phyloP scores from a whole-genome alignment of 345 rosid genomes.

The Brassica juncea region DNA sequence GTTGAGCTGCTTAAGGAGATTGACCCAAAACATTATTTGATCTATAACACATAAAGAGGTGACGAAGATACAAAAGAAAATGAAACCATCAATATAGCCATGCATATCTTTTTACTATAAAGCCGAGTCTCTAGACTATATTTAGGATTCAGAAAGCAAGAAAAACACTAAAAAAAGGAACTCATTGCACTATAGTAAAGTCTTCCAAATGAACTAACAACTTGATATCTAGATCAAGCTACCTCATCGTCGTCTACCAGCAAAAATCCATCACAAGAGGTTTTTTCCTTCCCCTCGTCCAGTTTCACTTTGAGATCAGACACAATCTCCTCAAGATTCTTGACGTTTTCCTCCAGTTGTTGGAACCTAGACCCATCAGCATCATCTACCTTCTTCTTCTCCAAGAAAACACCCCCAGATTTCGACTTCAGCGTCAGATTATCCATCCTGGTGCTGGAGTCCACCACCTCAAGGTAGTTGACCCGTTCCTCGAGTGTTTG shows the following conservation, averaged over 20 bases:
- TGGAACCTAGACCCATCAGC: neutral
- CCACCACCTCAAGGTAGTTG: conserved; percentile 3
- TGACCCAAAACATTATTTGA: neutral
- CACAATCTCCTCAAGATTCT: neutral
- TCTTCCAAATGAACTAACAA: neutral
- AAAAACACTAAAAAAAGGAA: neutral
- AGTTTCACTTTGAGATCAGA: conserved; percentile 8
- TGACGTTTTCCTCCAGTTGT: conserved; percentile 2
- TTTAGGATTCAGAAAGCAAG: neutral
- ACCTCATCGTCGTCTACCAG: conserved; percentile 2
- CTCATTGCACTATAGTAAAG: neutral
- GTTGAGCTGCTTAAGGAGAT: neutral
- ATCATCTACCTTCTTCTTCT: neutral
- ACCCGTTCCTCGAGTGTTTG: neutral
- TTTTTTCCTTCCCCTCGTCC: conserved; percentile 7
- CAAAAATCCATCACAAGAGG: conserved; percentile 20
- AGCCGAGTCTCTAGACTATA: neutral
- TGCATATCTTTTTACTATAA: neutral
- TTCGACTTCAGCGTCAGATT: neutral
- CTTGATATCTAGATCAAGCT: conserved; percentile 8
- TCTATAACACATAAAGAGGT: neutral
- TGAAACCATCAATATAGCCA: too few species aligned
- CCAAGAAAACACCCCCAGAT: neutral
- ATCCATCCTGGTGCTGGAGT: neutral
- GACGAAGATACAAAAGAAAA: neutral